These are phyloP conservation scores for Rhizodiscina lignyota DNA, from an alignment of 495 filamentous ascomycete species.

Conservation along the genomic window DNA sequence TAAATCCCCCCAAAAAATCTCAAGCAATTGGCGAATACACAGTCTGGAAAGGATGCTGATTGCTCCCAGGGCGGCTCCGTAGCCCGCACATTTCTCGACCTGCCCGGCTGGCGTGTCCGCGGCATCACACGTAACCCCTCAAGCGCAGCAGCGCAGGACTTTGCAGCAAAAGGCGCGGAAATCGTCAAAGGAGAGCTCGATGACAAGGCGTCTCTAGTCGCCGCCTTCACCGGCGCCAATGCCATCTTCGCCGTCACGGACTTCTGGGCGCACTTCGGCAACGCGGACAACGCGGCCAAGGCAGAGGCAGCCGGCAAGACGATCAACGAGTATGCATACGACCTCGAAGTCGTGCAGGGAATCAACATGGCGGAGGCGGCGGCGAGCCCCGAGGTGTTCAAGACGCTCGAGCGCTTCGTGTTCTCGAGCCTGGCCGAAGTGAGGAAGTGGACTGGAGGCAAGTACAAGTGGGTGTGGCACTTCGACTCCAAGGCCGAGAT, in stretches of 20 bases:
- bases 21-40: not conserved
- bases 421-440: conserved; percentile 1
- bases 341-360: conserved; percentile 8
- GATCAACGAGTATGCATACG: conserved; percentile 3
- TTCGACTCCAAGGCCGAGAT: conserved; percentile 3
- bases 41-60: too few species aligned
- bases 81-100: conserved; percentile 20
- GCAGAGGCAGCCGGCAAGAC: not conserved
- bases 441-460: conserved; percentile 6
- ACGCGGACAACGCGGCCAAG: conserved; percentile 1
- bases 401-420: conserved; percentile 4
- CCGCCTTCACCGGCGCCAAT: conserved; percentile 27
- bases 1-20: not conserved
- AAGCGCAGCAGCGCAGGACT: conserved; percentile 19
- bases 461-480: conserved; percentile 3
- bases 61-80: conserved; percentile 28
- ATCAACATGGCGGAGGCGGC: conserved; percentile 10
- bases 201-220: conserved; percentile 20
- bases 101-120: conserved; percentile 17
- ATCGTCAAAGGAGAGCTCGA: conserved; percentile 27
- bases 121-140: conserved; percentile 31
- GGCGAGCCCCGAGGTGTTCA: conserved; percentile 3
- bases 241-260: conserved; percentile 34
- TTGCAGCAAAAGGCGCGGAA: conserved; percentile 25
- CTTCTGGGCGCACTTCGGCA: conserved; percentile 27